A percentile compares a stretch with the other conserved stretches of the same genome.
phyloP scores from a whole-genome alignment of 495 filamentous ascomycete species.

The Staphylotrichum tortipilum region DNA sequence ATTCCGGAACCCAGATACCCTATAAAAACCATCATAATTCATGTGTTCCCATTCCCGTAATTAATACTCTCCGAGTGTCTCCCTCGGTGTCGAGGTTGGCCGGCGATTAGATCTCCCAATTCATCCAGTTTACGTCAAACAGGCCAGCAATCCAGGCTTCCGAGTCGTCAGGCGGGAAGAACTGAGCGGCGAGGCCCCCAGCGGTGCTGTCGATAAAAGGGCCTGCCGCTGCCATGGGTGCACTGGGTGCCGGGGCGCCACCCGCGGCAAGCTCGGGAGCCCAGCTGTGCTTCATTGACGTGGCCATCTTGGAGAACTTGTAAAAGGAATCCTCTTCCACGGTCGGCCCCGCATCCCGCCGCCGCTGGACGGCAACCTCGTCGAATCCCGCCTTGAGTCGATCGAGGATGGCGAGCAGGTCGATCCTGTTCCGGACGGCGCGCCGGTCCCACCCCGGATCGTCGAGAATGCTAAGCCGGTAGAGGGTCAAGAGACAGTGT shows the following conservation, averaged over 20 bases:
- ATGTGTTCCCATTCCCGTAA: not conserved
- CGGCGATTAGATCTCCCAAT: too few species aligned
- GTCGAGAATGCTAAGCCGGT: constrained; percentile 23
- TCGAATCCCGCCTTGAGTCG: constrained; percentile 17
- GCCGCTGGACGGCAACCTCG: constrained; percentile 8
- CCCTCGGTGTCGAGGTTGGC: too few species aligned
- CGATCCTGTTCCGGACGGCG: constrained; percentile 19
- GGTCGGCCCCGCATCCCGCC: constrained; percentile 1
- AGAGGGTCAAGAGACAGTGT: constrained; percentile 21
- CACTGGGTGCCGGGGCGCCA: not conserved
- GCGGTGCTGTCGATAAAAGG: constrained; percentile 1
- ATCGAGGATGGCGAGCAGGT: constrained; percentile 26
- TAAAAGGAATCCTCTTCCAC: constrained; percentile 16
- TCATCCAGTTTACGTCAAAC: constrained; percentile 23
- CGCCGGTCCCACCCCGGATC: constrained; percentile 31
- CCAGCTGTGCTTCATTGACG: constrained; percentile 13
- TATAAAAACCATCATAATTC: not conserved
- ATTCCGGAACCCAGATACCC: too few species aligned
- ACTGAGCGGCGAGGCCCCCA: constrained; percentile 4
- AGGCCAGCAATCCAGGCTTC: constrained; percentile 21
- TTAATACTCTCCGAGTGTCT: too few species aligned
- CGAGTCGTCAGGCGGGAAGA: constrained; percentile 13
- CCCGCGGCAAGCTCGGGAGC: constrained; percentile 5
- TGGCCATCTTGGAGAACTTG: constrained; percentile 13
- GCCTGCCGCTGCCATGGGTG: not conserved